These are phyloP conservation scores for Solanum hybrid DNA, from an alignment of 305 asterid genomes.

Conservation along the genomic window DNA sequence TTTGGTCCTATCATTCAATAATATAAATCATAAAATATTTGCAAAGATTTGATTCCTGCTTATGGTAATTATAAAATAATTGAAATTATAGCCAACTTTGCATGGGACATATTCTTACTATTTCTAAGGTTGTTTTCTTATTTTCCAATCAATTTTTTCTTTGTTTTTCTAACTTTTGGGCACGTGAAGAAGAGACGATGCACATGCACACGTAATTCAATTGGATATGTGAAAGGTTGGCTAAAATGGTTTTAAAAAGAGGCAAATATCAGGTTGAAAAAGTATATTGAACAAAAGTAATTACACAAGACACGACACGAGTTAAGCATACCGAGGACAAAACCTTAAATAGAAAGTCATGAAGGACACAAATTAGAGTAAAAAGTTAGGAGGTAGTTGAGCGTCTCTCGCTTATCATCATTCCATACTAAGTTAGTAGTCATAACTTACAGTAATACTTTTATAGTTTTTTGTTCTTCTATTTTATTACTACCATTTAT, in stretches of 20 bases:
- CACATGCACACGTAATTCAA: background rate
- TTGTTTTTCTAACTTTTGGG: background rate
- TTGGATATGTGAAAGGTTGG: background rate
- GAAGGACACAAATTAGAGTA: fast-evolving
- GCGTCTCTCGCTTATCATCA: background rate
- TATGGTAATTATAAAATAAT: background rate
- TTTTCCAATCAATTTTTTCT: background rate
- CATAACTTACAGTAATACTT: background rate
- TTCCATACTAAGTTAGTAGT: background rate
- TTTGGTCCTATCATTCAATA: background rate
- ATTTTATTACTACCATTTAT: background rate
- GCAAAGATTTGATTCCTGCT: background rate
- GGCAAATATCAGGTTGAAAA: background rate
- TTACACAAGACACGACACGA: background rate
- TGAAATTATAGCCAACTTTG: background rate
- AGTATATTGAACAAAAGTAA: background rate
- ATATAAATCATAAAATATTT: background rate
- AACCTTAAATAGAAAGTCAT: background rate
- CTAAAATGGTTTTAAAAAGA: background rate
- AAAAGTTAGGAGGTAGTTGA: background rate
- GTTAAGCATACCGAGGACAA: background rate
- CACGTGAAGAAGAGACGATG: background rate
- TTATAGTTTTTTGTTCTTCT: background rate
- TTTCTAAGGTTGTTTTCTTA: background rate
- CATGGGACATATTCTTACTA: background rate